phyloP scores from a whole-genome alignment of 805 yeast species.

The Metschnikowia amazonensis region DNA sequence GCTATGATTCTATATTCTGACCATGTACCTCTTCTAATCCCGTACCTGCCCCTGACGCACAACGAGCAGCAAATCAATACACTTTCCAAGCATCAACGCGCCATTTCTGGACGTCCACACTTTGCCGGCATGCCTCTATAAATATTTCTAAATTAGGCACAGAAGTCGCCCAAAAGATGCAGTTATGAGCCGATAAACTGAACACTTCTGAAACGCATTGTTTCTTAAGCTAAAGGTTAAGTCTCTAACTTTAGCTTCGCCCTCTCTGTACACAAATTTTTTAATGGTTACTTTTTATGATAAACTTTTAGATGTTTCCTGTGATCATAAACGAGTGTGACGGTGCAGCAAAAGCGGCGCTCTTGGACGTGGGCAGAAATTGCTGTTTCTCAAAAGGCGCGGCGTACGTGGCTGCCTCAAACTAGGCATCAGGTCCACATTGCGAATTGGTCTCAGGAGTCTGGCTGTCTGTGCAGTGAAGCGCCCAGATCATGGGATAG shows the following conservation, averaged over 20 bases:
- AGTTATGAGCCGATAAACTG: neutral
- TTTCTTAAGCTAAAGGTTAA: neutral
- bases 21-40: neutral
- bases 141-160: neutral
- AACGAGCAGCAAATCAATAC: neutral
- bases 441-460: neutral
- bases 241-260: neutral
- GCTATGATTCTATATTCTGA: neutral
- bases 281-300: neutral
- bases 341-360: neutral
- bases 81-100: neutral
- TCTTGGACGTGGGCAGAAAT: neutral
- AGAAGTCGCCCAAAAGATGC: neutral
- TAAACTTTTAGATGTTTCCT: too few species aligned
- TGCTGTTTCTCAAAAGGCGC: neutral
- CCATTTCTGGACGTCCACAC: neutral
- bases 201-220: neutral
- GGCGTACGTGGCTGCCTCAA: neutral
- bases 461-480: neutral
- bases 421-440: neutral
- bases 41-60: slow-evolving; percentile 3
- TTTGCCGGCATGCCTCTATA: neutral
- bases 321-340: neutral
- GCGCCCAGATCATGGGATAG: neutral
- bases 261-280: neutral